Evolutionary conservation across 1,284 basidiomycete genomes (phyloP).

Genomic region (Gomphus sp.): DNA sequence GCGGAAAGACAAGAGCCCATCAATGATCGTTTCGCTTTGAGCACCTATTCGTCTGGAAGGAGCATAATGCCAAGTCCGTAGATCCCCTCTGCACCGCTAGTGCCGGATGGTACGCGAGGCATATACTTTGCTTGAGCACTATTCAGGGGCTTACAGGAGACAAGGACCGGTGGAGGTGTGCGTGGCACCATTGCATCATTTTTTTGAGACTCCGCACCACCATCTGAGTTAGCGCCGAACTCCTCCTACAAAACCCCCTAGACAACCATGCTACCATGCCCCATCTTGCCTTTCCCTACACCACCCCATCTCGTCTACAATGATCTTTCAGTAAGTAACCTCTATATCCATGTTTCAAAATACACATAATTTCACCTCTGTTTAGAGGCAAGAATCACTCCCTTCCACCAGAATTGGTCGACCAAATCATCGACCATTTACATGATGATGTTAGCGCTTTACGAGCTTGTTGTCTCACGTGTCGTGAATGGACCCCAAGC

Average conservation of each 20-base stretch:
- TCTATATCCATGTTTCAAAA: neutral
- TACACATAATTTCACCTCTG: neutral
- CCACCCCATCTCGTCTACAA: neutral
- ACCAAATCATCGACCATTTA: slow-evolving; percentile 29
- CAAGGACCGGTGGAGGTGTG: too few relatives aligned
- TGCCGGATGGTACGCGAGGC: too few relatives aligned
- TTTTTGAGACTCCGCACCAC: neutral
- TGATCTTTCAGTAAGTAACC: neutral
- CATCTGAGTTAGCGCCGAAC: neutral
- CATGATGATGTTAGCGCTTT: slow-evolving; percentile 23
- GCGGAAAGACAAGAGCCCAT: too few relatives aligned
- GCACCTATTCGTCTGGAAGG: too few relatives aligned
- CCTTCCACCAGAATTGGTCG: slow-evolving; percentile 26
- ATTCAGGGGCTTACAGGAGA: too few relatives aligned
- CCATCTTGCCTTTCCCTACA: neutral
- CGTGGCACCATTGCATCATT: neutral
- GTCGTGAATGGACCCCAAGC: slow-evolving; percentile 26
- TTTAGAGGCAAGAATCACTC: neutral
- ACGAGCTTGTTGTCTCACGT: slow-evolving; percentile 25
- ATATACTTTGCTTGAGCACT: too few relatives aligned
- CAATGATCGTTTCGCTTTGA: too few relatives aligned
- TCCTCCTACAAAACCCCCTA: neutral
- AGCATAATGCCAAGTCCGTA: too few relatives aligned
- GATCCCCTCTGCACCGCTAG: too few relatives aligned
- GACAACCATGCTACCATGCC: neutral